Evolutionary conservation across 2,329 filamentous ascomycete species (phyloP).

Genomic region (Pezicula carpinea): DNA sequence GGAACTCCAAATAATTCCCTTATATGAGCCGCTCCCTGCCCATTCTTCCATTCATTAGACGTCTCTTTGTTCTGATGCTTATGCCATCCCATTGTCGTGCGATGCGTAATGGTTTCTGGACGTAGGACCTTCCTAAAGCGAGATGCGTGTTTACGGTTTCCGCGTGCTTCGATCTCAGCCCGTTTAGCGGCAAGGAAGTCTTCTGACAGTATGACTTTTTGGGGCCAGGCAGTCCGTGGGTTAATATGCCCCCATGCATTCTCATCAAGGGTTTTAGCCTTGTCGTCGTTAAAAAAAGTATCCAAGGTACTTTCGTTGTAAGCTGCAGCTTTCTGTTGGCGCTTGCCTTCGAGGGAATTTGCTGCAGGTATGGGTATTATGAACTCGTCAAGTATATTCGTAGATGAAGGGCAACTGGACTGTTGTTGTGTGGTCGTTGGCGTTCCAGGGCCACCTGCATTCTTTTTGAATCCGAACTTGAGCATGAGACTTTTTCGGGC

Average conservation of each 20-base stretch:
- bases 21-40: not conserved
- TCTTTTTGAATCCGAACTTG: too few species aligned
- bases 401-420: not conserved
- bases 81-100: conserved; percentile 1
- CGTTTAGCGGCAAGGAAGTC: conserved; percentile 45
- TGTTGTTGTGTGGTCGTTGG: not conserved
- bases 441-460: too few species aligned
- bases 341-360: conserved; percentile 1
- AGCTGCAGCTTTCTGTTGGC: not conserved
- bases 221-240: conserved; percentile 42
- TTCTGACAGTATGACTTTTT: conserved; percentile 32
- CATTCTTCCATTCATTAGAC: not conserved
- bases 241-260: conserved; percentile 38
- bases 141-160: conserved; percentile 40
- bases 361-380: not conserved
- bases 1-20: not conserved
- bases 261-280: not conserved
- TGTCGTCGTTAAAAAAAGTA: conserved; percentile 15
- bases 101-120: not conserved
- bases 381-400: not conserved
- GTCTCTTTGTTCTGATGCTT: conserved; percentile 3
- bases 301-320: conserved; percentile 9
- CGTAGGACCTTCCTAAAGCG: conserved; percentile 31
- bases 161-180: conserved; percentile 42
- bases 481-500: too few species aligned